Percentiles rank a stretch among this genome's conserved stretches.
Evolutionary conservation across 139 green algal species (phyloP).

Genomic region (Bryopsis sp.): DNA sequence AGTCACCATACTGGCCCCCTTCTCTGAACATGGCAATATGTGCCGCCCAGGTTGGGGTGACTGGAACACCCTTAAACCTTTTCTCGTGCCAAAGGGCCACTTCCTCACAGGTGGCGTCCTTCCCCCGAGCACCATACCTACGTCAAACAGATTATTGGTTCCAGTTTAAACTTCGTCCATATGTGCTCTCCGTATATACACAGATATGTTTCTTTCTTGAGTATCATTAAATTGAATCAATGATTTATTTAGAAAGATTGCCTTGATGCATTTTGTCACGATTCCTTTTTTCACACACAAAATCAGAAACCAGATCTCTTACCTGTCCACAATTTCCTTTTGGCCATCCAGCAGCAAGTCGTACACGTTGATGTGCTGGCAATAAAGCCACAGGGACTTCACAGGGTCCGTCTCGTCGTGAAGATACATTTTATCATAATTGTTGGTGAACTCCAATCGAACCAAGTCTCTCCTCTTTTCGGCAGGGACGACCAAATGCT

Average conservation of each 20-base stretch:
- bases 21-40: slow-evolving; percentile 5
- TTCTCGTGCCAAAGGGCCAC: not conserved
- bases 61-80: not conserved
- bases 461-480: not conserved
- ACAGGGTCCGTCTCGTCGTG: not conserved
- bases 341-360: not conserved
- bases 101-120: not conserved
- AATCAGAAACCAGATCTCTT: too few relatives aligned
- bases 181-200: too few relatives aligned
- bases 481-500: not conserved
- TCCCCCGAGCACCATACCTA: not conserved
- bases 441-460: not conserved
- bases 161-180: too few relatives aligned
- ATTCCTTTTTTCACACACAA: too few relatives aligned
- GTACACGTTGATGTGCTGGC: slow-evolving; percentile 1
- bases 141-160: too few relatives aligned
- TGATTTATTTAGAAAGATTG: too few relatives aligned
- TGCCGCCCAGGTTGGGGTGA: not conserved
- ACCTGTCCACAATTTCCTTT: slow-evolving; percentile 3
- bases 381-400: not conserved
- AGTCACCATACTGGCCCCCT: not conserved
- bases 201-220: too few relatives aligned
- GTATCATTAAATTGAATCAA: too few relatives aligned
- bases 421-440: not conserved
- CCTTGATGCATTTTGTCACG: too few relatives aligned